These are phyloP conservation scores for Mycena olivaceomarginata DNA, from an alignment of 768 basidiomycete genomes.

Conservation along the genomic window DNA sequence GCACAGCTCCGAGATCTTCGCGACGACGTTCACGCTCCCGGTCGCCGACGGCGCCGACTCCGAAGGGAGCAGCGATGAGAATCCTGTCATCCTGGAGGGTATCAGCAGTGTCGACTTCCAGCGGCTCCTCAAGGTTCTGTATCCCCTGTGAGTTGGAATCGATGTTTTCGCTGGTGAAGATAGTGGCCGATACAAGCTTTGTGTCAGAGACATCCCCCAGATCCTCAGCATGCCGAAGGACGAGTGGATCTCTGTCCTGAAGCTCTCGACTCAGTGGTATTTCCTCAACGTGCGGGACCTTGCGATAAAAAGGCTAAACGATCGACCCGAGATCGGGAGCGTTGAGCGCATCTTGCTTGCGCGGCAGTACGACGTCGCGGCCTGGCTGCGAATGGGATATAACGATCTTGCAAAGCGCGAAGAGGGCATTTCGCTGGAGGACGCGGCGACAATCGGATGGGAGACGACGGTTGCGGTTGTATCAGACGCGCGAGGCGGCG, in stretches of 20 bases:
- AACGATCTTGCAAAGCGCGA: constrained; percentile 49
- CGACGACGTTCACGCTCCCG: constrained; percentile 56
- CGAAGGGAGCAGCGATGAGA: constrained; percentile 53
- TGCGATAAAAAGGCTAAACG: constrained; percentile 50
- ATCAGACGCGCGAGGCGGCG: constrained; percentile 35
- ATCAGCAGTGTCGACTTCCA: constrained; percentile 50
- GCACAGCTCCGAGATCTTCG: constrained; percentile 58
- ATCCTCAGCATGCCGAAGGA: constrained; percentile 41
- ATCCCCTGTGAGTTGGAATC: constrained; percentile 49
- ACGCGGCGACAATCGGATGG: constrained; percentile 37
- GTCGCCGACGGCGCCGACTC: constrained; percentile 33
- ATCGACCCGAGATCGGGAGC: constrained; percentile 37
- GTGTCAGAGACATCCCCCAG: constrained; percentile 21
- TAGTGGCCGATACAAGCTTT: neutral
- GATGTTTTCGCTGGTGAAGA: neutral
- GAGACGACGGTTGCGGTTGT: constrained; percentile 33
- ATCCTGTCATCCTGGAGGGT: constrained; percentile 53
- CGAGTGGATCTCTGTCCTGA: constrained; percentile 54
- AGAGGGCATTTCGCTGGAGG: constrained; percentile 45
- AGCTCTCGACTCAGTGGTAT: constrained; percentile 56
- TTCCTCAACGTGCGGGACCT: constrained; percentile 47
- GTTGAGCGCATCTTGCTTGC: constrained; percentile 56
- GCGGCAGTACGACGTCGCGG: constrained; percentile 52
- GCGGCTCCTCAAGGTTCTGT: constrained; percentile 47
- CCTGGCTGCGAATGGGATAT: constrained; percentile 59